These are phyloP conservation scores for Rhytidiadelphus loreus DNA, from an alignment of 225 moss, liverwort and hornwort genomes.

Conservation along the genomic window DNA sequence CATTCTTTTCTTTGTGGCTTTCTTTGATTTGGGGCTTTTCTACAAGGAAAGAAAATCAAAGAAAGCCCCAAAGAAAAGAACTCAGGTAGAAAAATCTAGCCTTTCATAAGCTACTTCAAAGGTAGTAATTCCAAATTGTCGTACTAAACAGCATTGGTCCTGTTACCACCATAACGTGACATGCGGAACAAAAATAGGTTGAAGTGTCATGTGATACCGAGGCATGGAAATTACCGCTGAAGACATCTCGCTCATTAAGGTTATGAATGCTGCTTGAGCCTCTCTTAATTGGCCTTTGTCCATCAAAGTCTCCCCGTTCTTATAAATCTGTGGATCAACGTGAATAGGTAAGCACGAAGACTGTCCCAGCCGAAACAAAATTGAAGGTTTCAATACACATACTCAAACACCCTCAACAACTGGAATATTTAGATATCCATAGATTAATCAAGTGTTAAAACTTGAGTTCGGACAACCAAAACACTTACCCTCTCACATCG, in stretches of 20 bases:
- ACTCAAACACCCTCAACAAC: background rate
- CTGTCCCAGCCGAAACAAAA: background rate
- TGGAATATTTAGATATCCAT: background rate
- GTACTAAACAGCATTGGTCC: background rate
- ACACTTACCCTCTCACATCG: constrained; percentile 55
- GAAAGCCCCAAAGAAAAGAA: background rate
- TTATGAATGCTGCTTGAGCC: constrained; percentile 43
- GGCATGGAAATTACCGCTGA: constrained; percentile 39
- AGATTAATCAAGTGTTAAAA: background rate
- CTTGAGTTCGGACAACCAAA: background rate
- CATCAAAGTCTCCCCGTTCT: constrained; percentile 64
- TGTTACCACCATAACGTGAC: background rate
- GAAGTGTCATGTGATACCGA: background rate
- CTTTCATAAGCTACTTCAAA: background rate
- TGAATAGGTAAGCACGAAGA: background rate
- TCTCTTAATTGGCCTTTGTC: constrained; percentile 63
- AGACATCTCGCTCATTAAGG: constrained; percentile 58
- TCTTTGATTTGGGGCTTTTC: no score
- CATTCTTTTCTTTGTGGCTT: no score
- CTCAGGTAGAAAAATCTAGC: background rate
- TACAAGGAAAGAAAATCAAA: background rate
- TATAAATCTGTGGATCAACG: constrained; percentile 34
- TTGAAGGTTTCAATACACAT: background rate
- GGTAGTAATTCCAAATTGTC: background rate
- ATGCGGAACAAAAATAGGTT: background rate